phyloP scores from a whole-genome alignment of 2,329 filamentous ascomycete species.

The Stachybotrys echinatus region DNA sequence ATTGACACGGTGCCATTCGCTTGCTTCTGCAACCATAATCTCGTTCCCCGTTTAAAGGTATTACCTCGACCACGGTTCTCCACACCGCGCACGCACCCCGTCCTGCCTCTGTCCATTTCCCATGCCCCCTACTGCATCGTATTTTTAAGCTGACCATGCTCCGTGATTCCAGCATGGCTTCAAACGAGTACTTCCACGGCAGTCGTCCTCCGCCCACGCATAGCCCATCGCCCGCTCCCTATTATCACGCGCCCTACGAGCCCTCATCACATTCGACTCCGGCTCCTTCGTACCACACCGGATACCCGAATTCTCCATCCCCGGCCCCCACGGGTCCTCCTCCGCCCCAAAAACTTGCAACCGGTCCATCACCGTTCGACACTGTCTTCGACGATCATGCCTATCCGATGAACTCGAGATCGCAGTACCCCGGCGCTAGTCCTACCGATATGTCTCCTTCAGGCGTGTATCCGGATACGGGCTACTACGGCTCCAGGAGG shows the following conservation, averaged over 20 bases:
- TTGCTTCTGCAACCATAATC: too few relatives aligned
- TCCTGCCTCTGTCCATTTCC: neutral
- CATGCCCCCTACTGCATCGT: neutral
- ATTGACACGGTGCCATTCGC: too few relatives aligned
- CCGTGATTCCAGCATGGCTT: conserved; percentile 41
- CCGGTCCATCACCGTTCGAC: conserved; percentile 49
- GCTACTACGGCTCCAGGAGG: conserved; percentile 47
- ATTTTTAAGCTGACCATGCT: neutral
- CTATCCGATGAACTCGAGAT: conserved; percentile 50
- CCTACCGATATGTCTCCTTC: conserved; percentile 32
- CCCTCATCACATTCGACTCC: conserved; percentile 34
- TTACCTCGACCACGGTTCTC: neutral
- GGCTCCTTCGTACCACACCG: conserved; percentile 29
- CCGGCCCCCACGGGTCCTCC: conserved; percentile 14
- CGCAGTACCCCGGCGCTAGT: conserved; percentile 22
- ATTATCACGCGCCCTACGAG: conserved; percentile 31
- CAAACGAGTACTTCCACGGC: conserved; percentile 59
- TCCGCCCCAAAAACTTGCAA: conserved; percentile 7
- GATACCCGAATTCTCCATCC: conserved; percentile 14
- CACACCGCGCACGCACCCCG: neutral
- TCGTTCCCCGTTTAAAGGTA: neutral
- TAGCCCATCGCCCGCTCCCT: conserved; percentile 33
- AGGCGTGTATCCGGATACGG: conserved; percentile 46
- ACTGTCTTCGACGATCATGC: conserved; percentile 64
- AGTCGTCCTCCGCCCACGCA: conserved; percentile 32